Base-by-base conservation (phyloP, 768 basidiomycete genomes). In the Rhodotorula paludigena region DNA sequence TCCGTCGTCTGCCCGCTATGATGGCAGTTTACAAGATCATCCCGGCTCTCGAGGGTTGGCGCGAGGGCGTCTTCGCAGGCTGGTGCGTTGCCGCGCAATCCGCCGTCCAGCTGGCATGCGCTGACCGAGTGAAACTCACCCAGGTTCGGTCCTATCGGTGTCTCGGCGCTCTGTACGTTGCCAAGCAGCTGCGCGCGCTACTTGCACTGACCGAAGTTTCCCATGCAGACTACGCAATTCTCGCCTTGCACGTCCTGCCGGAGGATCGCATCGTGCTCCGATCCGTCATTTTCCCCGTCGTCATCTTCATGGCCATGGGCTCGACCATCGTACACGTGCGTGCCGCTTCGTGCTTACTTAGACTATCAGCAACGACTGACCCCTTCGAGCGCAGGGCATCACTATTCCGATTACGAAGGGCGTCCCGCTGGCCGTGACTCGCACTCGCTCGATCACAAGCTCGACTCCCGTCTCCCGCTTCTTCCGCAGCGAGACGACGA, bases 361-460 rank as follows among this genome's bases (percentile, higher is more conserved):
- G 15, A 35, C 25, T 35, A 66, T 80, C 79, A 93, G 73, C 90
- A 12, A 90, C 89, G 21, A 12, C 35, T 52, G 18, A 44, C 30
- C 23, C 11, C 18, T 7, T 32, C 16, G 33, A 28, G 7, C 44
- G 16, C 49, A 65, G 73, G 76, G 76, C 39, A 71, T 79, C 47
- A 79, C 79, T 5, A 79, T 81, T 52, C 80, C 79, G 2, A 35
- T 79, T 47, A 76, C 76, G 30, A 78, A 78, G 55, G 54, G 54
- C 35, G 65, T 63, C 4, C 72, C 72, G 9, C 33, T 36, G 42
- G 72, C 71, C 14, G 12, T 72, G 45, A n/a, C 49, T 2, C 71
- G 63, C 30, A 72, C 71, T 0, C 54, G 52, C 25, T 55, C 63
- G 1, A 55, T 51, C 44, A n/a, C n/a, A n/a, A n/a, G n/a, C n/a